Percentiles rank a stretch among this genome's conserved stretches.
Evolutionary conservation across 2,329 filamentous ascomycete species (phyloP).

Genomic region (Dothidotthia symphoricarpi): DNA sequence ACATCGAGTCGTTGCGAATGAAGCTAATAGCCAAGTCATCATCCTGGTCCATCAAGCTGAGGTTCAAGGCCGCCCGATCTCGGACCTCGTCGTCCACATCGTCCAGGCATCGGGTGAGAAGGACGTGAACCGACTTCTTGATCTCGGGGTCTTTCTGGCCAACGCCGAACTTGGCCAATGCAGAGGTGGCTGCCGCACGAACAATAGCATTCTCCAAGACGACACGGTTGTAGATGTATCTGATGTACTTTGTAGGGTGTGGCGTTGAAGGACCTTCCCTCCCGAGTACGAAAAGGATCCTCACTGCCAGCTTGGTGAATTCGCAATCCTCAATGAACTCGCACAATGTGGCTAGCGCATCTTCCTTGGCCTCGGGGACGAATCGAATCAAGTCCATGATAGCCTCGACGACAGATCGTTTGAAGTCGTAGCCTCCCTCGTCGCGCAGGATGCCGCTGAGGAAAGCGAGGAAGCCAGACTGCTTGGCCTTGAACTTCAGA

Average conservation of each 20-base stretch:
- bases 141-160: conserved; percentile 93
- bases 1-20: conserved; percentile 96
- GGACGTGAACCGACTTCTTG: conserved; percentile 89
- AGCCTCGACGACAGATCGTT: conserved; percentile 94
- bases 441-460: conserved; percentile 94
- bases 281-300: conserved; percentile 90
- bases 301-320: conserved; percentile 95
- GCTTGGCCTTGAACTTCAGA: conserved; percentile 96
- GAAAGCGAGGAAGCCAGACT: conserved; percentile 96
- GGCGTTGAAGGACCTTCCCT: conserved; percentile 92
- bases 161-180: conserved; percentile 94
- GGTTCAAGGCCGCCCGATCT: conserved; percentile 88
- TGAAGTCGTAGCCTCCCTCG: conserved; percentile 97
- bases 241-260: conserved; percentile 96
- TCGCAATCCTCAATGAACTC: conserved; percentile 99
- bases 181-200: conserved; percentile 90
- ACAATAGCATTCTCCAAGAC: conserved; percentile 97
- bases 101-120: conserved; percentile 89
- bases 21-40: conserved; percentile 83
- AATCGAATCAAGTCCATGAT: conserved; percentile 99
- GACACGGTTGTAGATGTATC: conserved; percentile 98
- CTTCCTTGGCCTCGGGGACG: conserved; percentile 79
- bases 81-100: conserved; percentile 97
- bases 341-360: conserved; percentile 89
- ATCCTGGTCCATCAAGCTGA: conserved; percentile 86